Evolutionary conservation across 441 rosid species (phyloP).

Genomic region (Syzygium syzygioides): DNA sequence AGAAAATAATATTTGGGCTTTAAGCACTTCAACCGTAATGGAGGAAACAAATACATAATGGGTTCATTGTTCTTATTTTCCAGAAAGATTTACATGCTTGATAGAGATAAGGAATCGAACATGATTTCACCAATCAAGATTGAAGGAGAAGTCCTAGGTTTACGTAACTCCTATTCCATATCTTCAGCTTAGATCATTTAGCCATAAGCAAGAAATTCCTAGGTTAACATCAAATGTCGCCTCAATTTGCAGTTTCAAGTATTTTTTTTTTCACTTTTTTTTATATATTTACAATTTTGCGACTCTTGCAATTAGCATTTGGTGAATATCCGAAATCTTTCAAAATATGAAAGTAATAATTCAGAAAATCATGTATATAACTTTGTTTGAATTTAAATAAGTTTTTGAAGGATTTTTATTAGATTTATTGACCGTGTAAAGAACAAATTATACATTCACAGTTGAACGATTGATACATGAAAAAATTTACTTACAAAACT

Average conservation of each 20-base stretch:
- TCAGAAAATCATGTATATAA: neutral
- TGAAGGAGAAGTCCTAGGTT: too few species aligned
- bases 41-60: too few species aligned
- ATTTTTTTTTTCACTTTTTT: neutral
- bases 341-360: neutral
- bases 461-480: fast-evolving
- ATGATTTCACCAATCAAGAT: too few species aligned
- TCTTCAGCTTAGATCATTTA: neutral
- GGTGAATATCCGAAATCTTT: neutral
- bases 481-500: too few species aligned
- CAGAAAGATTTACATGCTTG: too few species aligned
- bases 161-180: too few species aligned
- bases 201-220: neutral
- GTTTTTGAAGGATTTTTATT: too few species aligned
- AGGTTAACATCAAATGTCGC: neutral
- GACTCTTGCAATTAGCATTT: neutral
- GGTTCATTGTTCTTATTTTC: too few species aligned
- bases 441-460: too few species aligned
- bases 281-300: neutral
- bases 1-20: too few species aligned
- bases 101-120: too few species aligned
- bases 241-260: neutral
- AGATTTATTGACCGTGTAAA: fast-evolving
- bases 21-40: too few species aligned
- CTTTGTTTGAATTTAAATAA: neutral